Conservation (phyloP, 441 rosid species). For the Breynia disticha region DNA sequence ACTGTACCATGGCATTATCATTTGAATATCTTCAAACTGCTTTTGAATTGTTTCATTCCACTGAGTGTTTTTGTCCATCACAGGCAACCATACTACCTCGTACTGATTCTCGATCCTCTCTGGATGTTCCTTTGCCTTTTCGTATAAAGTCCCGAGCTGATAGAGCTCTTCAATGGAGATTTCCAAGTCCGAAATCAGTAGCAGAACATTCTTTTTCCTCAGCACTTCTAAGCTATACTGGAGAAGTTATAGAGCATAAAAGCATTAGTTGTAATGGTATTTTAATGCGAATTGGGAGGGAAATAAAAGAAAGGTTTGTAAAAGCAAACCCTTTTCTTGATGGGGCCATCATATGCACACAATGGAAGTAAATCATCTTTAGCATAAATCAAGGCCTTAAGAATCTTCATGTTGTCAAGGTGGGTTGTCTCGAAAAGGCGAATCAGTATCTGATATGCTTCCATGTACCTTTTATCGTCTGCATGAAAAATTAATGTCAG, state of each 20-base stretch:
- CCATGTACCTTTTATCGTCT: conserved; percentile 48
- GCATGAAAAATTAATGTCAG: conserved; percentile 8
- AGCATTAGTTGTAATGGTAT: not conserved
- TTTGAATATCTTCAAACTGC: conserved; percentile 41
- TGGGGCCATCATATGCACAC: conserved; percentile 30
- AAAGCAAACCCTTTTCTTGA: conserved; percentile 47
- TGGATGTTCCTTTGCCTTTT: conserved; percentile 33
- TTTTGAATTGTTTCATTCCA: conserved; percentile 35
- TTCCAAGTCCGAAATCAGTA: conserved; percentile 67
- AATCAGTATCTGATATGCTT: conserved; percentile 39
- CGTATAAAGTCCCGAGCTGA: conserved; percentile 47
- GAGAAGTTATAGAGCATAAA: not conserved
- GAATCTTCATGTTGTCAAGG: conserved; percentile 66
- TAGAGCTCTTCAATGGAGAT: conserved; percentile 49
- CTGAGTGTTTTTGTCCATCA: conserved; percentile 38
- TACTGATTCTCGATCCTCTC: conserved; percentile 37
- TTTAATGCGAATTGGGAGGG: not conserved
- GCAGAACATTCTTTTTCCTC: conserved; percentile 58
- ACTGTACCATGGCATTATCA: conserved; percentile 62
- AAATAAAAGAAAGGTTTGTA: not conserved
- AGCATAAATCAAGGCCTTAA: conserved; percentile 47
- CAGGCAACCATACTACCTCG: conserved; percentile 79
- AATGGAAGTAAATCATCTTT: conserved; percentile 55
- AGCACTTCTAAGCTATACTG: conserved; percentile 63
- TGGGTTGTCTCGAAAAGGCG: conserved; percentile 37